phyloP scores from a whole-genome alignment of 306 rosid genomes.

The Gillenia trifoliata region DNA sequence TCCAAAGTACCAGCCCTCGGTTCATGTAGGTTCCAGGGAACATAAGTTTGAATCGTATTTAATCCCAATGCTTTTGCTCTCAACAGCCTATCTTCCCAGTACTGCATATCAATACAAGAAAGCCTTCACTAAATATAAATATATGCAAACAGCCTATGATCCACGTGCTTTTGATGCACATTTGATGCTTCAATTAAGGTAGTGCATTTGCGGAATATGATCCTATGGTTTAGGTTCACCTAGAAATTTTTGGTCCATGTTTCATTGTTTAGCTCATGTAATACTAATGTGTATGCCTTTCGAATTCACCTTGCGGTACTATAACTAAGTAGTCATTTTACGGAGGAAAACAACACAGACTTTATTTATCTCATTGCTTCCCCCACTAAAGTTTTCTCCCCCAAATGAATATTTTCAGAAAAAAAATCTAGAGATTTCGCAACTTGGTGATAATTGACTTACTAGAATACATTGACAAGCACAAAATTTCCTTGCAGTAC shows the following conservation, averaged over 20 bases:
- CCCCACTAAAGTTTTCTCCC: not conserved
- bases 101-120: constrained; percentile 40
- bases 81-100: constrained; percentile 92
- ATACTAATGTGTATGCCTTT: too few relatives aligned
- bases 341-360: not conserved
- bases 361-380: not conserved
- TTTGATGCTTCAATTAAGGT: not conserved
- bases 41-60: constrained; percentile 83
- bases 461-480: not conserved
- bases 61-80: constrained; percentile 94
- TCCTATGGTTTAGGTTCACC: not conserved
- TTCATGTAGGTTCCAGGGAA: constrained; percentile 96
- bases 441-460: not conserved
- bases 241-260: not conserved
- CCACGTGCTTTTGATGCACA: not conserved
- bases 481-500: not conserved
- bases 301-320: not conserved
- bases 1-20: constrained; percentile 60
- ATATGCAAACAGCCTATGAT: not conserved
- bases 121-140: constrained; percentile 19
- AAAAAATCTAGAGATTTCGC: not conserved
- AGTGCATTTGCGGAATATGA: not conserved
- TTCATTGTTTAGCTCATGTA: not conserved
- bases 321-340: not conserved
- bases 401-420: not conserved